These are phyloP conservation scores for Cucumis hystrix DNA, from an alignment of 306 rosid species.

Conservation along the genomic window DNA sequence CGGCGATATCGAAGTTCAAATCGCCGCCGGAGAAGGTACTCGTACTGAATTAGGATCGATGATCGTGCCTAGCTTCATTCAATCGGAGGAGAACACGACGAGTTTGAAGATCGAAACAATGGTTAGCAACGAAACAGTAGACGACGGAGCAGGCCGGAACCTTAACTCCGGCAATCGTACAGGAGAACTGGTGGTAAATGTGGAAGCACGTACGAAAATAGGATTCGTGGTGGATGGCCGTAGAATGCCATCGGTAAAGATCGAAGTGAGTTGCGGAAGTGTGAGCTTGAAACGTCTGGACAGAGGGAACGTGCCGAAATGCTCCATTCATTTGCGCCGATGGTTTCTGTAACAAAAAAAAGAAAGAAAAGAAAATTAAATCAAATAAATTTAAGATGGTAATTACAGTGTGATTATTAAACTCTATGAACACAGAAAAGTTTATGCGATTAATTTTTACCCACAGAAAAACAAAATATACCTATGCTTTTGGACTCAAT, in stretches of 20 bases:
- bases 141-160: conserved; percentile 20
- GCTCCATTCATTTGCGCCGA: conserved; percentile 34
- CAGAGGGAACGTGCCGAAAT: conserved; percentile 36
- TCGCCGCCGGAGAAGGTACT: conserved; percentile 17
- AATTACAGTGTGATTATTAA: background rate
- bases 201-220: conserved; percentile 24
- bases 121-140: conserved; percentile 21
- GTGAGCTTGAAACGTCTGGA: conserved; percentile 34
- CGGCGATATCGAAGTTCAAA: background rate
- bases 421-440: background rate
- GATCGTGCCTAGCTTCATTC: conserved; percentile 15
- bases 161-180: conserved; percentile 12
- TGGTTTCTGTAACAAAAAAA: conserved; percentile 29
- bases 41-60: conserved; percentile 15
- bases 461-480: background rate
- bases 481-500: background rate
- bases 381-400: background rate
- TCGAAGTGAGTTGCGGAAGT: conserved; percentile 38
- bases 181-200: conserved; percentile 28
- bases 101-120: conserved; percentile 29
- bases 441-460: background rate
- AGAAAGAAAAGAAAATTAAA: background rate
- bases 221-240: conserved; percentile 23
- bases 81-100: conserved; percentile 17
- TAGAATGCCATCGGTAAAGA: conserved; percentile 20